These are phyloP conservation scores for Picea engelmannii DNA, from an alignment of 83 land plant species.

Conservation along the genomic window DNA sequence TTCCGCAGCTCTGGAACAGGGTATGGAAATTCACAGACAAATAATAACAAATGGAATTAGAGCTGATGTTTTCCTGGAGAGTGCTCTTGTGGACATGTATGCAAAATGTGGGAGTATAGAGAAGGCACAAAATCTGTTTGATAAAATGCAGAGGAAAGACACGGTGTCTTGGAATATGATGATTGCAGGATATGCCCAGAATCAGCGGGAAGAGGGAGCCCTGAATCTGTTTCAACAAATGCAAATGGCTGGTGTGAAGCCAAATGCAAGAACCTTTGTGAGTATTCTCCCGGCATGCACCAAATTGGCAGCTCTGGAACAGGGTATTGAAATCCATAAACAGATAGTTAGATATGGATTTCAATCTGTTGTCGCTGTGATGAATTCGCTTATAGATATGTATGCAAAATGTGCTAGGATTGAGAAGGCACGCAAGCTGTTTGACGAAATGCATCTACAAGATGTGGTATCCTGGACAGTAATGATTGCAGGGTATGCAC, in stretches of 20 bases:
- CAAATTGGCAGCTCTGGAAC: background rate
- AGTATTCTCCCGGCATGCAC: slow-evolving; percentile 30
- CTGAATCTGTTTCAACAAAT: slow-evolving; percentile 15
- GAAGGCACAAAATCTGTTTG: slow-evolving; percentile 15
- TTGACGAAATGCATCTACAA: slow-evolving; percentile 23
- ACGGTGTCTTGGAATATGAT: slow-evolving; percentile 23
- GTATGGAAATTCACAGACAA: background rate
- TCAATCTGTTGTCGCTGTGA: slow-evolving; percentile 16
- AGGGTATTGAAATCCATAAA: slow-evolving; percentile 23
- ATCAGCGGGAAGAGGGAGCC: slow-evolving; percentile 17
- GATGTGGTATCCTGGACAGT: slow-evolving; percentile 35
- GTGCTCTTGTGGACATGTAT: slow-evolving; percentile 37
- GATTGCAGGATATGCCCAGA: slow-evolving; percentile 24
- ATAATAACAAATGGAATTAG: slow-evolving; percentile 29
- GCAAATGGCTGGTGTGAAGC: slow-evolving; percentile 11
- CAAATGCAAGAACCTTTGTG: slow-evolving; percentile 26
- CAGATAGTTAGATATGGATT: slow-evolving; percentile 13
- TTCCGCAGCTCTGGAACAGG: background rate
- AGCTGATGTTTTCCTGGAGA: slow-evolving; percentile 58
- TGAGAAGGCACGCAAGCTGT: slow-evolving; percentile 16
- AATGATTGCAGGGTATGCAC: slow-evolving; percentile 17
- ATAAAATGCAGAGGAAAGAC: background rate
- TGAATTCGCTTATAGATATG: slow-evolving; percentile 27
- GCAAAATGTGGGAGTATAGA: slow-evolving; percentile 14
- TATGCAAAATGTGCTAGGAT: slow-evolving; percentile 23